Evolutionary conservation across 106 monocot genomes (phyloP).

Genomic region (Allium cepa): DNA sequence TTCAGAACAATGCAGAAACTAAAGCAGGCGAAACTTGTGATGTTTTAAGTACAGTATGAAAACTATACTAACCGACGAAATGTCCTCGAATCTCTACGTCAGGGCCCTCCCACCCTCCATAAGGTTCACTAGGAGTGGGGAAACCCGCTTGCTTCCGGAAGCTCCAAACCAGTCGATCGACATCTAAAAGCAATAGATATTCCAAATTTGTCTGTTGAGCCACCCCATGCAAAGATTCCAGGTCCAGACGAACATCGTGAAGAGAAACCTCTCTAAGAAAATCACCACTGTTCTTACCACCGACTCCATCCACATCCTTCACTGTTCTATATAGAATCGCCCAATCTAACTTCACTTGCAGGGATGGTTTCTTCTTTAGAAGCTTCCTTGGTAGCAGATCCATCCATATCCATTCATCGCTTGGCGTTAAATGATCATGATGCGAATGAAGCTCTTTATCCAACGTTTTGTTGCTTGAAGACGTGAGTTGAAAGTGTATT

Average conservation of each 20-base stretch:
- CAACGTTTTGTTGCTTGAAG: slow-evolving; percentile 18
- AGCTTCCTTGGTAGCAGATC: slow-evolving; percentile 48
- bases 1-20: too few relatives aligned
- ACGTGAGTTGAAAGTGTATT: slow-evolving; percentile 24
- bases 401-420: slow-evolving; percentile 69
- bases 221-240: slow-evolving; percentile 47
- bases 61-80: slow-evolving; percentile 32
- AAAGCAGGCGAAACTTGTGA: too few relatives aligned
- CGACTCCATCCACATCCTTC: slow-evolving; percentile 14
- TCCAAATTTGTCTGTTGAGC: slow-evolving; percentile 90
- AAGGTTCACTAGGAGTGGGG: slow-evolving; percentile 41
- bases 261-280: slow-evolving; percentile 69
- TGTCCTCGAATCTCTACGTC: slow-evolving; percentile 70
- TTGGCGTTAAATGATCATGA: slow-evolving; percentile 39
- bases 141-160: slow-evolving; percentile 74
- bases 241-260: slow-evolving; percentile 69
- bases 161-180: slow-evolving; percentile 75
- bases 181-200: slow-evolving; percentile 73
- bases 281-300: slow-evolving; percentile 5
- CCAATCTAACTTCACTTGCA: slow-evolving; percentile 48
- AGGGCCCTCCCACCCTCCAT: slow-evolving; percentile 86
- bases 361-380: slow-evolving; percentile 9
- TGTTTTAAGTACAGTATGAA: too few relatives aligned
- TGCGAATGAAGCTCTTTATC: slow-evolving; percentile 4
- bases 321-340: slow-evolving; percentile 52